Percentiles rank a stretch among this genome's conserved stretches.
Evolutionary conservation across 495 filamentous ascomycete genomes (phyloP).

Genomic region (Penicillium daleae): DNA sequence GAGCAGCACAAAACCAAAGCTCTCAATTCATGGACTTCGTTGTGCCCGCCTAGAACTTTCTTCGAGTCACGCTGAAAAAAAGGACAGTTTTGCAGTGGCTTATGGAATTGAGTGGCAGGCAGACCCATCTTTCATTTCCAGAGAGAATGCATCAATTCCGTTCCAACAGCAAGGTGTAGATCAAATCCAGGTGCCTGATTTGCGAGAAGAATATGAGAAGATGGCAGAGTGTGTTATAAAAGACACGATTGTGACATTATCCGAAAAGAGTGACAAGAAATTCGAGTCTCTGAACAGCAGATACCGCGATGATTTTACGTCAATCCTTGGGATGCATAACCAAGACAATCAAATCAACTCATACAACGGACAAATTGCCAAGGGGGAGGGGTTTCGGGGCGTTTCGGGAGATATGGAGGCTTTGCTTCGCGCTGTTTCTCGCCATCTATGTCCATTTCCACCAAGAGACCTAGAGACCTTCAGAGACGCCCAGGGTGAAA

Average conservation of each 20-base stretch:
- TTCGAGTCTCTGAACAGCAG: neutral
- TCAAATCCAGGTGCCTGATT: neutral
- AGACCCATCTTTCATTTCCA: slow-evolving; percentile 22
- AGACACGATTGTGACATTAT: neutral
- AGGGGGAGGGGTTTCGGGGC: neutral
- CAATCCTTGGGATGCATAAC: slow-evolving; percentile 1
- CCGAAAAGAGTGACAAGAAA: neutral
- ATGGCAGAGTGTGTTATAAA: slow-evolving; percentile 1
- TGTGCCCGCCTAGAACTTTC: slow-evolving; percentile 20
- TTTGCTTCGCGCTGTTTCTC: neutral
- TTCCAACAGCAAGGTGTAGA: neutral
- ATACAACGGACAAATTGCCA: neutral
- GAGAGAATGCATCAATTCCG: neutral
- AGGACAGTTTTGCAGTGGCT: slow-evolving; percentile 12
- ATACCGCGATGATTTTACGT: slow-evolving; percentile 9
- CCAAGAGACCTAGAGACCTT: slow-evolving; percentile 8
- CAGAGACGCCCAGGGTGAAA: slow-evolving; percentile 2
- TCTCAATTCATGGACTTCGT: slow-evolving; percentile 25
- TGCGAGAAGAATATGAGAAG: neutral
- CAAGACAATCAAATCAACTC: neutral
- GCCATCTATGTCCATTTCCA: neutral
- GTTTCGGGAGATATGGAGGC: neutral
- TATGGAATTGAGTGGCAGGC: slow-evolving; percentile 30
- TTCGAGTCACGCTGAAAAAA: neutral
- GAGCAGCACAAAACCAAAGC: neutral